phyloP scores from a whole-genome alignment of 345 rosid genomes.

The Populus davidiana region DNA sequence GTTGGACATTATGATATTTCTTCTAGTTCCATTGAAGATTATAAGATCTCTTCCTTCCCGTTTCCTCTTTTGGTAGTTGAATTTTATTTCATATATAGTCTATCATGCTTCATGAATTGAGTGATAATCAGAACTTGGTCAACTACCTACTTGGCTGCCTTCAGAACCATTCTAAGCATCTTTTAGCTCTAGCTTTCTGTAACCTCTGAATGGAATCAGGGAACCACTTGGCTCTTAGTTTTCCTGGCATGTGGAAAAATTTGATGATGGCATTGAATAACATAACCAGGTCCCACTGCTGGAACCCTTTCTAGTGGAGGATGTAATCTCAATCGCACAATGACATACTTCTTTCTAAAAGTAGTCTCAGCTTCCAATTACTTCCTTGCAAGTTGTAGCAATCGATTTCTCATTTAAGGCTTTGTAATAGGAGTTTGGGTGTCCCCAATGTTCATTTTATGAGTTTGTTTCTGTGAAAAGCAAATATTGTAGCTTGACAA shows the following conservation, averaged over 20 bases:
- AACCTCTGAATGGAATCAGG: neutral
- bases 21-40: neutral
- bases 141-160: neutral
- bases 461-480: no score
- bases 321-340: no score
- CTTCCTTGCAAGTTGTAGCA: no score
- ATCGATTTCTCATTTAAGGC: neutral
- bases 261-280: neutral
- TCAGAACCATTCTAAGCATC: neutral
- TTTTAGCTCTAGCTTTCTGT: neutral
- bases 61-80: neutral
- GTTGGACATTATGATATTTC: neutral
- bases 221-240: neutral
- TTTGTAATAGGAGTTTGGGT: neutral
- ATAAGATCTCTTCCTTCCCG: neutral
- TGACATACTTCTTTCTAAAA: no score
- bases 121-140: neutral
- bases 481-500: no score
- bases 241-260: neutral
- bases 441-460: neutral
- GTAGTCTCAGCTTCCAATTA: no score
- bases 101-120: neutral
- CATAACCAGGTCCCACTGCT: neutral
- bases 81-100: neutral
- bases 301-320: neutral